These are phyloP conservation scores for Botrytis aclada DNA, from an alignment of 2,329 filamentous ascomycete genomes.

Conservation along the genomic window DNA sequence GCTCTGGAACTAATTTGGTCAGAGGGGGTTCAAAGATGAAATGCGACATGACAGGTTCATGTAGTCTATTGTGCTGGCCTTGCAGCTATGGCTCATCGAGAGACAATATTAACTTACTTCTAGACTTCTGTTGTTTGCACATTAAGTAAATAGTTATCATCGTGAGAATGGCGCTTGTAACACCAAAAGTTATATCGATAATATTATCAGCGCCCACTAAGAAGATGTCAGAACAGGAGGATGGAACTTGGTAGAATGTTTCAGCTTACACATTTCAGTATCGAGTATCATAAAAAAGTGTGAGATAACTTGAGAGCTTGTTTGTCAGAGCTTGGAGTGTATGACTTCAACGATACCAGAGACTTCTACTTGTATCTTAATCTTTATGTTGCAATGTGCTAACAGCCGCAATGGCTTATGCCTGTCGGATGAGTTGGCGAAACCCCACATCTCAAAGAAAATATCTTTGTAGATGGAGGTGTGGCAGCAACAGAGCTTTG, in stretches of 20 bases:
- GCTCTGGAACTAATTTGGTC: background rate
- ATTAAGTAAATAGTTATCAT: background rate
- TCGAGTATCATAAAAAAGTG: background rate
- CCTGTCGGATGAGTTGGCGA: background rate
- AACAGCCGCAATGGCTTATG: background rate
- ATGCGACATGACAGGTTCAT: background rate
- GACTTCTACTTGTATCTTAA: background rate
- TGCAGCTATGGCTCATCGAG: background rate
- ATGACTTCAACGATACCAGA: background rate
- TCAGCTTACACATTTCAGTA: conserved; percentile 4
- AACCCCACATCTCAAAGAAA: background rate
- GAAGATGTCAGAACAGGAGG: background rate
- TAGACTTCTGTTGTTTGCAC: background rate
- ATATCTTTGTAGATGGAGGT: background rate
- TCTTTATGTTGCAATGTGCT: background rate
- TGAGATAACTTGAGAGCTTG: background rate
- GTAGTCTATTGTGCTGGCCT: background rate
- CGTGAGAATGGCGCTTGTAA: background rate
- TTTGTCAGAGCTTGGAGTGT: background rate
- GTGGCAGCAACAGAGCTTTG: background rate
- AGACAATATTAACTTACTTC: background rate
- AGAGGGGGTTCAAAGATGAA: background rate
- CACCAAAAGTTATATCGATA: conserved; percentile 1
- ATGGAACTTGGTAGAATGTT: background rate
- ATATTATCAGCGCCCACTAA: conserved; percentile 7